phyloP scores from a whole-genome alignment of 441 rosid species.

The Adansonia gregorii region DNA sequence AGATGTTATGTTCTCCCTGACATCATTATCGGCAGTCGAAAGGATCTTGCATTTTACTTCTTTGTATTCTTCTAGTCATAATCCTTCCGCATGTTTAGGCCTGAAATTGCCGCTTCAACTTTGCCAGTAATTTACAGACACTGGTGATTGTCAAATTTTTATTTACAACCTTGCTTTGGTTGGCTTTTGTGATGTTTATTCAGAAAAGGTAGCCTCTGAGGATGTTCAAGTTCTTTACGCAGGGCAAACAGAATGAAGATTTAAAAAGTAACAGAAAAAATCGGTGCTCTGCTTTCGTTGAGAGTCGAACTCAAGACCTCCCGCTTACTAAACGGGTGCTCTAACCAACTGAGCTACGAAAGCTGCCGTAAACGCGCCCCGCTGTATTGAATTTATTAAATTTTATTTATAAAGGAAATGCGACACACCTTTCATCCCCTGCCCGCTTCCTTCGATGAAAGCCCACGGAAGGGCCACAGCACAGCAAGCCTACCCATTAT shows the following conservation, averaged over 20 bases:
- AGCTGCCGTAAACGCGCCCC: no score
- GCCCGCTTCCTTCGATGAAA: no score
- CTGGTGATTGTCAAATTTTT: neutral
- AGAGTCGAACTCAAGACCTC: slow-evolving; percentile 99
- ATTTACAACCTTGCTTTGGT: neutral
- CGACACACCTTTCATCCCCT: no score
- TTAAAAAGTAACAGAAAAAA: no score
- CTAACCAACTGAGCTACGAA: slow-evolving; percentile 98
- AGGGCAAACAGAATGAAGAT: no score
- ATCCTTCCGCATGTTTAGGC: slow-evolving; percentile 36
- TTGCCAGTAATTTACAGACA: slow-evolving; percentile 26
- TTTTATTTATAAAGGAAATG: no score
- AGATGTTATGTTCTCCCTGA: slow-evolving; percentile 24
- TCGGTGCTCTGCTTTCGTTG: slow-evolving; percentile 66
- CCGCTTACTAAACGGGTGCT: slow-evolving; percentile 99
- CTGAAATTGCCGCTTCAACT: slow-evolving; percentile 35
- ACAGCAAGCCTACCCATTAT: no score
- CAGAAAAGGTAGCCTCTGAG: no score
- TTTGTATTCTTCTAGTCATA: neutral
- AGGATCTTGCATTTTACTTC: slow-evolving; percentile 32
- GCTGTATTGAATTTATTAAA: no score
- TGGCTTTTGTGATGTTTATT: neutral
- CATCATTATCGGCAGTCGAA: slow-evolving; percentile 29
- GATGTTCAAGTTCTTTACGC: no score
- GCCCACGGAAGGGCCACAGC: no score